Evolutionary conservation across 805 yeast species (phyloP), one percentile per base, ranked within the genome.

Genomic region (Ogataea siamensis): DNA sequence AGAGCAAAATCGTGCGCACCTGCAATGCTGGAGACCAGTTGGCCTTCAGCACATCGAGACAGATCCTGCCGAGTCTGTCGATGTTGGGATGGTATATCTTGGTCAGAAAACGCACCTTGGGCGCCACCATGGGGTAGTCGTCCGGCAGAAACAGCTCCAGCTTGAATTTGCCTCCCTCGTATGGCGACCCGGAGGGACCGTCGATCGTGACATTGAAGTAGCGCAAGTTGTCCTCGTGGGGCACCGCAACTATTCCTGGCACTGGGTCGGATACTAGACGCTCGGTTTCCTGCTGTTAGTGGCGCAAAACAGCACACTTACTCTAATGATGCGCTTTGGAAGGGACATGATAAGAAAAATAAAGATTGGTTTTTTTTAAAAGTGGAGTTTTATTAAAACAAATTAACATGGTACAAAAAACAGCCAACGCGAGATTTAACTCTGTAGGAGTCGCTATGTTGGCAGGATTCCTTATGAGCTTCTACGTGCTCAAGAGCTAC

Each of bases 21-120:
- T 93, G 98, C 43, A 91, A 70, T 0, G 99, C 99, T 4, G 99
- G 98, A 7, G 95, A 85, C 99, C 99, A 93, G 65, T 91, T 89
- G 53, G 86, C 75, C 66, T 91, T 93, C 58, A 93, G 71, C 28
- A 93, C 97, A 60, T 93, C 98, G 35, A 93, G 73, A 66, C 99
- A 93, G 53, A 93, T 91, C 48, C 99, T 74, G 7, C 99, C 99
- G 47, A 93, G 70, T 59, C 93, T 77, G 59, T 93, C 99, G 51
- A 93, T 93, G 62, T 93, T 93, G 28, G 96, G 99, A 58, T 93
- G 99, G 62, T 93, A 93, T 18, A 93, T 89, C 62, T 82, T 87
- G 20, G 99, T 93, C 46, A 93, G 66, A 54, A 93, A 93, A 42
- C 99, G 74, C 37, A 93, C 94, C 59, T 88, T 89, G 35, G 99